Percentiles rank a stretch among this genome's conserved stretches.
Evolutionary conservation across 2,329 filamentous ascomycete species (phyloP).

Genomic region (Penicillium rolfsii): DNA sequence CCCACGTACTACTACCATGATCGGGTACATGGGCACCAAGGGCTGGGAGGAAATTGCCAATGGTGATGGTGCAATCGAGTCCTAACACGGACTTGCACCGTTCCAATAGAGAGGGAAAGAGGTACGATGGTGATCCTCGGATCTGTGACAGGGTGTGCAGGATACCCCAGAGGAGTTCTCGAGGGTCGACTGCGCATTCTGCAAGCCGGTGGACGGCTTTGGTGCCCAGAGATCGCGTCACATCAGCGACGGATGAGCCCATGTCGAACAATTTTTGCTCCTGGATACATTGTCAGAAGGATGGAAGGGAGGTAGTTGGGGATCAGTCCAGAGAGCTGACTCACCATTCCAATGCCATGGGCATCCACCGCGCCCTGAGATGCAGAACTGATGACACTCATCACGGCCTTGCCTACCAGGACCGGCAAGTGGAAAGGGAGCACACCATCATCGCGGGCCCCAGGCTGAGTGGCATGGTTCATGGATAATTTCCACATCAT

Average conservation of each 20-base stretch:
- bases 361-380: constrained; percentile 75
- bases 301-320: not conserved
- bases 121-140: constrained; percentile 44
- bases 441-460: constrained; percentile 57
- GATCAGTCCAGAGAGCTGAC: constrained; percentile 34
- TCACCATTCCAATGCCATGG: constrained; percentile 72
- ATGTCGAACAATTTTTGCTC: constrained; percentile 46
- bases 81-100: constrained; percentile 37
- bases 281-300: constrained; percentile 23
- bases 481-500: constrained; percentile 75
- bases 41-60: constrained; percentile 34
- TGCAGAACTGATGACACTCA: constrained; percentile 71
- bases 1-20: constrained; percentile 22
- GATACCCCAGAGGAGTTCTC: constrained; percentile 46
- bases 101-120: constrained; percentile 39
- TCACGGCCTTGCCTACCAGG: constrained; percentile 65
- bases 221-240: constrained; percentile 37
- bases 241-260: constrained; percentile 39
- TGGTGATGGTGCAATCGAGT: constrained; percentile 37
- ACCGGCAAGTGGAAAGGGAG: constrained; percentile 68
- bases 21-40: constrained; percentile 19
- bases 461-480: constrained; percentile 64
- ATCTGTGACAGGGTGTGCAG: constrained; percentile 43
- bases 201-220: constrained; percentile 35
- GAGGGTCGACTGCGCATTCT: constrained; percentile 38